A percentile compares a stretch with the other conserved stretches of the same genome.
Evolutionary conservation across 208 protist species (phyloP).

Genomic region (Trypanosoma cruzi): DNA sequence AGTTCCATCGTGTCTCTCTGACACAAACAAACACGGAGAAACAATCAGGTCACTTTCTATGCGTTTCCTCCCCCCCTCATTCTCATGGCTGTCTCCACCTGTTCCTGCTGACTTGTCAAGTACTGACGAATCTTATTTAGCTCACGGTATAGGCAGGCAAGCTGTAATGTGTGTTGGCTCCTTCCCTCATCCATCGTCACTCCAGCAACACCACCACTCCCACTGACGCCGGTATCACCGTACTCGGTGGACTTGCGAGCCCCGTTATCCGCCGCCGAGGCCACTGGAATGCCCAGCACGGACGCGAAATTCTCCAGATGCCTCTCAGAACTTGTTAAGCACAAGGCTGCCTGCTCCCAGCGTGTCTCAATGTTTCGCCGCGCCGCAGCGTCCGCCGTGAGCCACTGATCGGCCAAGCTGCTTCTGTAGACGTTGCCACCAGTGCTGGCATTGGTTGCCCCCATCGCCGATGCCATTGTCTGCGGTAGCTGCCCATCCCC

Average conservation of each 20-base stretch:
- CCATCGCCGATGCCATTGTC: not conserved
- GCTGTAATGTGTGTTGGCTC: constrained; percentile 5
- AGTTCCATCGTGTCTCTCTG: too few species aligned
- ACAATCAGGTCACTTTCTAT: not conserved
- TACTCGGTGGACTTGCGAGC: constrained; percentile 13
- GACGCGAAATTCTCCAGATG: constrained; percentile 32
- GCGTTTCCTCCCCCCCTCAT: not conserved
- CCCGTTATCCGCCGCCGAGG: constrained; percentile 9
- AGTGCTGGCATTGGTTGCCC: not conserved
- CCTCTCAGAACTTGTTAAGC: constrained; percentile 22
- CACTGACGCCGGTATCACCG: not conserved
- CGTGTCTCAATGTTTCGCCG: constrained; percentile 23
- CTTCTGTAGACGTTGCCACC: not conserved
- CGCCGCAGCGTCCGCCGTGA: constrained; percentile 5
- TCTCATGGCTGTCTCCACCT: constrained; percentile 9
- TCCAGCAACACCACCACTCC: constrained; percentile 5
- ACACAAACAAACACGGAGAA: too few species aligned
- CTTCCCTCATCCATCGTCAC: constrained; percentile 18
- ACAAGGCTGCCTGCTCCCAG: constrained; percentile 29
- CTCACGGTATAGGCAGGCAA: constrained; percentile 13
- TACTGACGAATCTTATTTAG: constrained; percentile 5
- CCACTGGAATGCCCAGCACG: constrained; percentile 13
- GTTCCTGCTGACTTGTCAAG: constrained; percentile 10
- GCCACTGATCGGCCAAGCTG: constrained; percentile 25
- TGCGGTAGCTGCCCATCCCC: not conserved